Evolutionary conservation across 805 yeast species (phyloP), one percentile per base, ranked within the genome.

Genomic region (Schwanniomyces sp.): DNA sequence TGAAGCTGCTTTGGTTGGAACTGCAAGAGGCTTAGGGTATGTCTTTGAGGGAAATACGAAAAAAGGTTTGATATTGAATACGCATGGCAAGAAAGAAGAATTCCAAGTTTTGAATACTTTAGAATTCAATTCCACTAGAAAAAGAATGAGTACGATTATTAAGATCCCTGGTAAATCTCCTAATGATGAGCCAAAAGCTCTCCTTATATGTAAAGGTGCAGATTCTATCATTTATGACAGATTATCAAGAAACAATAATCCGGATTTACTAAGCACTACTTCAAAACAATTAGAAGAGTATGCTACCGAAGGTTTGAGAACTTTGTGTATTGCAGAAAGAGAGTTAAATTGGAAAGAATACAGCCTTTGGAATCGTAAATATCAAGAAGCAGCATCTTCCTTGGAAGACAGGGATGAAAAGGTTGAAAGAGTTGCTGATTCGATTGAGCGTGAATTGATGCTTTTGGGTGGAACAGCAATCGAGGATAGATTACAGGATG

Each of bases 401-500:
- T 78, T 79, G 39, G 74, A 66, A 5, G 68, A 81, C 39, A 78
- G 95, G 69, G 92, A 85, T 57, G 88, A 75, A 18, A 76, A 78
- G 53, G 81, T 88, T 81, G 94, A 86, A 58, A 80, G 74, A 21
- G 88, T 85, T 36, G 90, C 91, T 9, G 89, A 86, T 50, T 76
- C 81, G 4, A 82, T 88, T 50, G 95, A 88, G 64, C 71, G 80
- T 40, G 84, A 84, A 36, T 70, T 88, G 55, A 74, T 72, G 12
- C 68, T 88, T 45, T 66, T 87, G 21, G 95, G 95, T 57, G 94
- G 94, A 53, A 88, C 95, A 36, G 94, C 94, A 28, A 88, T 88
- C 64, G 95, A 88, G 64, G 95, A 88, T 71, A 75, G 91, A 62
- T 69, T 88, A 51, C 95, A 88, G 66, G 90, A 85, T 56, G 94